phyloP scores from a whole-genome alignment of 495 filamentous ascomycete genomes.

The Entonaema liquescens region DNA sequence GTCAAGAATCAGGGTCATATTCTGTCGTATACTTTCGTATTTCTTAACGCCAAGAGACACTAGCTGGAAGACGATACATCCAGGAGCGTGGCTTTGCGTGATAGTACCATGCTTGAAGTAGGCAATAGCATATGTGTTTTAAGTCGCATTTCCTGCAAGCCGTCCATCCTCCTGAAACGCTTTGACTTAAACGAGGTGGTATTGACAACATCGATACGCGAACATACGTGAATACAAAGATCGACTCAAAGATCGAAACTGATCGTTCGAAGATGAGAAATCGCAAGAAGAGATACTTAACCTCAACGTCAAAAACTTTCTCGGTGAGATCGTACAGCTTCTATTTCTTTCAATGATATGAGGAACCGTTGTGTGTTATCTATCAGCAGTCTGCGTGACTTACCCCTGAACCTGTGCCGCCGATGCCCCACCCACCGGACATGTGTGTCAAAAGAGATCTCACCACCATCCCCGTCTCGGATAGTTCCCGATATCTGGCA shows the following conservation, averaged over 20 bases:
- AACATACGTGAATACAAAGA: background rate
- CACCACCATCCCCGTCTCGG: slow-evolving; percentile 19
- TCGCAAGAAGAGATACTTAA: background rate
- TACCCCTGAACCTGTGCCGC: background rate
- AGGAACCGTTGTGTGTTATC: background rate
- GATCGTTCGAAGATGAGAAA: background rate
- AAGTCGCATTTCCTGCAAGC: slow-evolving; percentile 23
- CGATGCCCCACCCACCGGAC: background rate
- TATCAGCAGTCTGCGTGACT: background rate
- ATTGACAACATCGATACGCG: background rate
- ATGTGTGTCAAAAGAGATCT: slow-evolving; percentile 19
- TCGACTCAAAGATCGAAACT: background rate
- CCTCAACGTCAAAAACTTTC: background rate
- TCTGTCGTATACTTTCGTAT: background rate
- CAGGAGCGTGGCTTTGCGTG: background rate
- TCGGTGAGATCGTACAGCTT: background rate
- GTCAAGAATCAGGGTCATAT: background rate
- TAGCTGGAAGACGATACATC: background rate
- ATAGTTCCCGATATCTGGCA: slow-evolving; percentile 12
- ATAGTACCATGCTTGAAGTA: too few relatives aligned
- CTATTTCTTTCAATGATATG: background rate
- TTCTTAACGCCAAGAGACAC: background rate
- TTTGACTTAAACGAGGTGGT: background rate
- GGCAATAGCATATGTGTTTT: slow-evolving; percentile 1
- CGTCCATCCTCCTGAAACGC: slow-evolving; percentile 20